phyloP scores from a whole-genome alignment of 805 yeast species.

The Cyberlindnera nakhonratchasimensis region DNA sequence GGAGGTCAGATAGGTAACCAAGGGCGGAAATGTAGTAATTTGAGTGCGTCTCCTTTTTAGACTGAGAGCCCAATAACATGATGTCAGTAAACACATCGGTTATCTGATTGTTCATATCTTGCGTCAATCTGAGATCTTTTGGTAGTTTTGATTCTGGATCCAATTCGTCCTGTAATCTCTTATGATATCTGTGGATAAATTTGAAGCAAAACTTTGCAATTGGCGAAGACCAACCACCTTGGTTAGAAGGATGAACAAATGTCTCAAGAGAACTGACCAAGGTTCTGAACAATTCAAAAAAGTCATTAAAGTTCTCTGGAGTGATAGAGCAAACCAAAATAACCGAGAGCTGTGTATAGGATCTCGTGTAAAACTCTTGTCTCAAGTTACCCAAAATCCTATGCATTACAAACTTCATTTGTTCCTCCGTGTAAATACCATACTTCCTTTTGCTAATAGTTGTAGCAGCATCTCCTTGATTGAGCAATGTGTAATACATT shows the following conservation, averaged over 20 bases:
- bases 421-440: slow-evolving; percentile 64
- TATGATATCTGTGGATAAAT: slow-evolving; percentile 56
- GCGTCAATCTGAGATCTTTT: slow-evolving; percentile 28
- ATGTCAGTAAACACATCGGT: slow-evolving; percentile 45
- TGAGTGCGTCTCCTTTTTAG: slow-evolving; percentile 57
- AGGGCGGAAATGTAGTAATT: slow-evolving; percentile 57
- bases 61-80: slow-evolving; percentile 69
- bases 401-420: slow-evolving; percentile 58
- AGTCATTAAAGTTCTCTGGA: slow-evolving; percentile 42
- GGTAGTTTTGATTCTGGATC: slow-evolving; percentile 32
- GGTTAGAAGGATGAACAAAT: slow-evolving; percentile 87
- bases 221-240: slow-evolving; percentile 81
- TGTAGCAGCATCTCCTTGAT: slow-evolving; percentile 29
- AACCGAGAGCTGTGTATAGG: slow-evolving; percentile 41
- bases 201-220: slow-evolving; percentile 64
- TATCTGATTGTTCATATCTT: slow-evolving; percentile 32
- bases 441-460: slow-evolving; percentile 42
- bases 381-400: slow-evolving; percentile 42
- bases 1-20: slow-evolving; percentile 53
- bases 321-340: slow-evolving; percentile 61
- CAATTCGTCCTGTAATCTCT: slow-evolving; percentile 50
- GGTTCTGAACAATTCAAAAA: slow-evolving; percentile 49
- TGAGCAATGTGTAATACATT: slow-evolving; percentile 37
- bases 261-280: slow-evolving; percentile 71
- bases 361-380: slow-evolving; percentile 33